These are phyloP conservation scores for Sugiyamaella qingdaonensis DNA, from an alignment of 805 yeast species.

Conservation along the genomic window DNA sequence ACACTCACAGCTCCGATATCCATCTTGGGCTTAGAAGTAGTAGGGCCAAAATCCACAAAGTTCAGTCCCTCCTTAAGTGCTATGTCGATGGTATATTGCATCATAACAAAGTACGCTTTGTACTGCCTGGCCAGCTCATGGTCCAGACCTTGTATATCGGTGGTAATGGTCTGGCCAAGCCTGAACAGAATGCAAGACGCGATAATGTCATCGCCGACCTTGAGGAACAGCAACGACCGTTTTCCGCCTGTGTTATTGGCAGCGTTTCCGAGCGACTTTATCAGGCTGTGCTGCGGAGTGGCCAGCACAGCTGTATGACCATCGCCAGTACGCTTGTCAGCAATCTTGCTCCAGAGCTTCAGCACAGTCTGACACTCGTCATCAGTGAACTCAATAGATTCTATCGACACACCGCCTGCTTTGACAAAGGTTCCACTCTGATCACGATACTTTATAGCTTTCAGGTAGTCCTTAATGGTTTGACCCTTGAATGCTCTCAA, in stretches of 20 bases:
- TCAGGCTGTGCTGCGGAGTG: slow-evolving; percentile 33
- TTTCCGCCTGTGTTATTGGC: slow-evolving; percentile 27
- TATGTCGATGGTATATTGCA: slow-evolving; percentile 42
- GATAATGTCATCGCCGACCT: slow-evolving; percentile 35
- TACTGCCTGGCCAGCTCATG: slow-evolving; percentile 38
- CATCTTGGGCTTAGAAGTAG: slow-evolving; percentile 41
- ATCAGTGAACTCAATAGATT: slow-evolving; percentile 32
- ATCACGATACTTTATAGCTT: slow-evolving; percentile 40
- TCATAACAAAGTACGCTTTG: slow-evolving; percentile 46
- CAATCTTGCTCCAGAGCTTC: slow-evolving; percentile 39
- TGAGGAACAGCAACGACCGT: slow-evolving; percentile 37
- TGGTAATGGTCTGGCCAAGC: slow-evolving; percentile 42
- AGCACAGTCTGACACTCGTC: slow-evolving; percentile 34
- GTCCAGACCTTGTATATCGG: slow-evolving; percentile 43
- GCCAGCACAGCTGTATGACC: slow-evolving; percentile 39
- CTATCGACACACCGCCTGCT: slow-evolving; percentile 37
- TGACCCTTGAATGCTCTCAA: slow-evolving; percentile 35
- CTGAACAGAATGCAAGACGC: slow-evolving; percentile 43
- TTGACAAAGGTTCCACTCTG: slow-evolving; percentile 35
- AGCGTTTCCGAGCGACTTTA: slow-evolving; percentile 31
- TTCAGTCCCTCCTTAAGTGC: slow-evolving; percentile 37
- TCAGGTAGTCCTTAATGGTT: slow-evolving; percentile 36
- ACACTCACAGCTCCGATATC: slow-evolving; percentile 40
- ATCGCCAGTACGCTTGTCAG: slow-evolving; percentile 35
- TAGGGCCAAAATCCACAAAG: slow-evolving; percentile 46